phyloP scores from a whole-genome alignment of 352 stramenopile genomes.

The Phytophthora pini region DNA sequence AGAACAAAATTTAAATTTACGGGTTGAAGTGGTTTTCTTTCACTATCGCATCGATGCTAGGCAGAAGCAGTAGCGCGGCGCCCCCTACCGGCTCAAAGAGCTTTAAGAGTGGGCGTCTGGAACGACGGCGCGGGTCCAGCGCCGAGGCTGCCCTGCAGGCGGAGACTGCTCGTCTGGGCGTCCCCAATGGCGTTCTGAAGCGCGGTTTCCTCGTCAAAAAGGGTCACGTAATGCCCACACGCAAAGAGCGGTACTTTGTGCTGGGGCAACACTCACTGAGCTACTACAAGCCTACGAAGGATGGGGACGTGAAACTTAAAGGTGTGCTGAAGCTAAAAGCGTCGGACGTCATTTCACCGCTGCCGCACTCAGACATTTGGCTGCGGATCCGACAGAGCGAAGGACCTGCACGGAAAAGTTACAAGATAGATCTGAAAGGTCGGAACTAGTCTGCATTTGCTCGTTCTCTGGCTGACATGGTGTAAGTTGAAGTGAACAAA shows the following conservation, averaged over 20 bases:
- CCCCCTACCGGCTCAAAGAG: not conserved
- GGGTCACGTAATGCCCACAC: conserved; percentile 58
- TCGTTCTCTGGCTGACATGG: not conserved
- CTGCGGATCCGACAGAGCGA: conserved; percentile 65
- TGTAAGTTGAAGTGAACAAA: not conserved
- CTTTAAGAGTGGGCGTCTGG: conserved; percentile 15
- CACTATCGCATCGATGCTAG: conserved; percentile 5
- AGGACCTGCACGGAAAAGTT: conserved; percentile 56
- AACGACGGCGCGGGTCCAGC: conserved; percentile 24
- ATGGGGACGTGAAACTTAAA: conserved; percentile 42
- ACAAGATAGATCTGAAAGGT: conserved; percentile 80
- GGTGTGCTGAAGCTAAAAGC: conserved; percentile 51
- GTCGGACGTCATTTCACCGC: conserved; percentile 56
- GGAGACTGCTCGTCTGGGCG: conserved; percentile 25
- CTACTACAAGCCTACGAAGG: conserved; percentile 53
- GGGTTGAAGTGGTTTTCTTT: conserved; percentile 14
- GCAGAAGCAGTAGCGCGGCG: not conserved
- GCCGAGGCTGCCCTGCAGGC: conserved; percentile 28
- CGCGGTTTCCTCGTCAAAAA: conserved; percentile 64
- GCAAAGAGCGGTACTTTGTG: conserved; percentile 64
- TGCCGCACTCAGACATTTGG: conserved; percentile 62
- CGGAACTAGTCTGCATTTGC: not conserved
- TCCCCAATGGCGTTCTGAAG: conserved; percentile 29
- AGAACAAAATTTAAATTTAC: no score
- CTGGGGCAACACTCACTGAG: conserved; percentile 48